phyloP scores from a whole-genome alignment of 2,329 filamentous ascomycete species.

The Chaetomium olivaceum region DNA sequence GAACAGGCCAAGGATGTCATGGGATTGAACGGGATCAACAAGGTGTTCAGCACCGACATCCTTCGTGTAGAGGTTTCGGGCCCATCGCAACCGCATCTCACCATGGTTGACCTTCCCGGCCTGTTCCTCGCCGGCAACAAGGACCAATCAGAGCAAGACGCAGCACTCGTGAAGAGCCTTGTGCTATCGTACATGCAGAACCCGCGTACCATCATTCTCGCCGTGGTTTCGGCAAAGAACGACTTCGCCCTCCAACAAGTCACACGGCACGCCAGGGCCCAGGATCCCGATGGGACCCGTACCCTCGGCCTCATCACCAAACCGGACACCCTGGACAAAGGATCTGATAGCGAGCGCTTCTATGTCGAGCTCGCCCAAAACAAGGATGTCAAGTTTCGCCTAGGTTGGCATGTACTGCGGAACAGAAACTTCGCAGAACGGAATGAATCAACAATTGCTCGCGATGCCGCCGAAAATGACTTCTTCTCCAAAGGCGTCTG shows the following conservation, averaged over 20 bases:
- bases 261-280: slow-evolving; percentile 48
- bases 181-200: slow-evolving; percentile 58
- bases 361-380: slow-evolving; percentile 49
- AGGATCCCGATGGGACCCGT: slow-evolving; percentile 39
- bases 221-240: slow-evolving; percentile 57
- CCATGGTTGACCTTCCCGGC: slow-evolving; percentile 60
- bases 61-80: slow-evolving; percentile 52
- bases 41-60: slow-evolving; percentile 48
- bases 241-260: slow-evolving; percentile 62
- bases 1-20: slow-evolving; percentile 49
- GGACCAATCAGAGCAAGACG: slow-evolving; percentile 47
- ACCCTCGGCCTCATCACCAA: slow-evolving; percentile 62
- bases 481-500: slow-evolving; percentile 50
- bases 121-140: slow-evolving; percentile 53
- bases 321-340: slow-evolving; percentile 45
- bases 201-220: slow-evolving; percentile 59
- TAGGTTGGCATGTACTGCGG: slow-evolving; percentile 56
- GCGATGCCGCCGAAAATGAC: slow-evolving; percentile 43
- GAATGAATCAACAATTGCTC: slow-evolving; percentile 36
- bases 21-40: slow-evolving; percentile 45
- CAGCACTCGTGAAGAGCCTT: slow-evolving; percentile 48
- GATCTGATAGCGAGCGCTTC: slow-evolving; percentile 43
- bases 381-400: slow-evolving; percentile 47
- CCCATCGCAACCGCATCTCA: slow-evolving; percentile 52
- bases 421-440: slow-evolving; percentile 44